A percentile compares a stretch with the other conserved stretches of the same genome.
Evolutionary conservation across 345 rosid species (phyloP).

Genomic region (Citrus reticulata): DNA sequence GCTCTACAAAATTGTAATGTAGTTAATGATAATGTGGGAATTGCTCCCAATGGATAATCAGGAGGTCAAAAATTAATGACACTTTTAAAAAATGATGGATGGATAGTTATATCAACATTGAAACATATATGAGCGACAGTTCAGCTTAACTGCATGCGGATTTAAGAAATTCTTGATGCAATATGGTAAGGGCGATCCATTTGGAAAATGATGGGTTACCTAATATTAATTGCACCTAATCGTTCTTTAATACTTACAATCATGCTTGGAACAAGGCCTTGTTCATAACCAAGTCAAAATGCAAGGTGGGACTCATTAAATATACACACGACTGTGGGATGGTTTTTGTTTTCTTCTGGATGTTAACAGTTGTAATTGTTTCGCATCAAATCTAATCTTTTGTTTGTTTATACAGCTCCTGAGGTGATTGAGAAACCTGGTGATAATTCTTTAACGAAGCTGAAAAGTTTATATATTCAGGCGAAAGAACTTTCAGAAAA

Average conservation of each 20-base stretch:
- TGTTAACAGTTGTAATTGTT: constrained; percentile 1
- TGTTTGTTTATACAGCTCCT: constrained; percentile 57
- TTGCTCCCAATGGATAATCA: background rate
- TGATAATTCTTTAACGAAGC: constrained; percentile 63
- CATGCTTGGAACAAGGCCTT: background rate
- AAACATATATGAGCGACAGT: background rate
- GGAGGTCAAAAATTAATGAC: background rate
- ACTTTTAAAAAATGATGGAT: background rate
- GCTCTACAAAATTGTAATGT: background rate
- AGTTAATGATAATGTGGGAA: background rate
- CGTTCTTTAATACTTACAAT: background rate
- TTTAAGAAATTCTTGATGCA: background rate
- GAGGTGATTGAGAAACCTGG: constrained; percentile 93
- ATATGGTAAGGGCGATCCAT: background rate
- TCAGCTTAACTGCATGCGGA: background rate
- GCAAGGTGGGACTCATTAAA: background rate
- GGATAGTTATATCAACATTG: background rate
- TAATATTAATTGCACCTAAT: background rate
- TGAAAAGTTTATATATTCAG: constrained; percentile 52
- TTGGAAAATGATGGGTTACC: background rate
- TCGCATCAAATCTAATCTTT: constrained; percentile 11
- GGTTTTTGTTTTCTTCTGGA: background rate
- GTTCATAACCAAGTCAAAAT: background rate
- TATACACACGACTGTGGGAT: background rate
- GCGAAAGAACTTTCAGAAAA: constrained; percentile 86